Percentiles rank a stretch among this genome's conserved stretches.
Conservation (phyloP, 1,284 basidiomycete genomes). For the Cutaneotrichosporon spelunceum region DNA sequence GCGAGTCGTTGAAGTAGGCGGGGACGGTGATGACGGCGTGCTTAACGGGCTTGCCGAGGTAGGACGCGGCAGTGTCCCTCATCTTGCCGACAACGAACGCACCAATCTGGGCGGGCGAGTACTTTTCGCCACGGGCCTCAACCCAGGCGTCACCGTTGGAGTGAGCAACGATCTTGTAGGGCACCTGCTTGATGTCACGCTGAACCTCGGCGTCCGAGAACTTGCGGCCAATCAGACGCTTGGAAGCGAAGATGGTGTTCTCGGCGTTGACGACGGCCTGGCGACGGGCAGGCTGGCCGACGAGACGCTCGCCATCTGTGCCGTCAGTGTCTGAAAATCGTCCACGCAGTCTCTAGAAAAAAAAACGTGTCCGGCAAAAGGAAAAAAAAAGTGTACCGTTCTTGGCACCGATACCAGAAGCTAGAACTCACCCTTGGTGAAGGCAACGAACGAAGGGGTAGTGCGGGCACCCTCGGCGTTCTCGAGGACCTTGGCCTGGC, state of each 20-base stretch:
- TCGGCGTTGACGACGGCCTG: constrained; percentile 96
- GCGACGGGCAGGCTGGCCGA: constrained; percentile 94
- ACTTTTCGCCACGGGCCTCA: constrained; percentile 63
- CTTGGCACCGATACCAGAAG: background rate
- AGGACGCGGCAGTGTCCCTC: constrained; percentile 91
- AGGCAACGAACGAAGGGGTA: constrained; percentile 96
- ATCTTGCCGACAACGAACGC: constrained; percentile 86
- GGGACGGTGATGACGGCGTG: constrained; percentile 97
- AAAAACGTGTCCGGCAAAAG: background rate
- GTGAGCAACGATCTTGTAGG: constrained; percentile 71
- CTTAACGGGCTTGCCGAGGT: constrained; percentile 89
- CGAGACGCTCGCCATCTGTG: constrained; percentile 74
- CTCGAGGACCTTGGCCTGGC: constrained; percentile 90
- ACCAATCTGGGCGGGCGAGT: constrained; percentile 65
- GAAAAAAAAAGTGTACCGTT: background rate
- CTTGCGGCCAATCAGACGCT: constrained; percentile 92
- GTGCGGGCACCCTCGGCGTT: constrained; percentile 97
- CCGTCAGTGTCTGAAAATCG: constrained; percentile 3
- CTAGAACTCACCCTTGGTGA: constrained; percentile 69
- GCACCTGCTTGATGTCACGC: constrained; percentile 68
- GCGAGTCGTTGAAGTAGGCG: constrained; percentile 98
- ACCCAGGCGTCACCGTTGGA: constrained; percentile 66
- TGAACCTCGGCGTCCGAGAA: constrained; percentile 91
- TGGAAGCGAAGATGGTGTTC: constrained; percentile 93
- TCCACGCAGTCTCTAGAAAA: background rate